These are phyloP conservation scores for Saccharum hybrid DNA, from an alignment of 202 grass and related monocot genomes.

Conservation along the genomic window DNA sequence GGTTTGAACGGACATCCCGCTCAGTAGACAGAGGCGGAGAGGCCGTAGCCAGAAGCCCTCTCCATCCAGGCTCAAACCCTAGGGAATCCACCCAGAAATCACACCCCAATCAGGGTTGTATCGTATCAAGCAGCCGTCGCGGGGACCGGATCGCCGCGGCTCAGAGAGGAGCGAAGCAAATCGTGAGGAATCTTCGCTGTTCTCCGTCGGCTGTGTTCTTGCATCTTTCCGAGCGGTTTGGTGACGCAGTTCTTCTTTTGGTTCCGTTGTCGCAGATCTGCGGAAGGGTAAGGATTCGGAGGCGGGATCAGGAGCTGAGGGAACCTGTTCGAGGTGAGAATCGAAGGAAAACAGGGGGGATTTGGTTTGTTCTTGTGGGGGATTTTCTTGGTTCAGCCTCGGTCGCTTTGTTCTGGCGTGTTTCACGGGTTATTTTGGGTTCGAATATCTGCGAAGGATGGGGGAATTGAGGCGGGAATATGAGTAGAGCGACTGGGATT, in stretches of 20 bases:
- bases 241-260: conserved; percentile 13
- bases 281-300: conserved; percentile 15
- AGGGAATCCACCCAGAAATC: conserved; percentile 24
- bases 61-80: conserved; percentile 22
- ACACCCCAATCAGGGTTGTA: not conserved
- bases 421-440: not conserved
- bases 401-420: not conserved
- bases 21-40: not conserved
- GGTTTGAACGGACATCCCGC: conserved; percentile 2
- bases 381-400: not conserved
- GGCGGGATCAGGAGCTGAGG: not conserved
- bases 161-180: conserved; percentile 28
- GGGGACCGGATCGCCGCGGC: not conserved
- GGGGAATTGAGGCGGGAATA: not conserved
- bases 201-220: conserved; percentile 10
- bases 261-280: conserved; percentile 27
- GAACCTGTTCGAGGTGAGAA: conserved; percentile 40
- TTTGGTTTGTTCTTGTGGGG: conserved; percentile 9
- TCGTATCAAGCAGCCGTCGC: not conserved
- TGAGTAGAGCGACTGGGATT: not conserved
- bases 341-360: not conserved
- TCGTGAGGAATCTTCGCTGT: conserved; percentile 24
- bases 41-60: conserved; percentile 1
- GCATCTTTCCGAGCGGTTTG: not conserved
- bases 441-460: not conserved